Conservation (phyloP, 768 basidiomycete species). For the Russula olivacea region DNA sequence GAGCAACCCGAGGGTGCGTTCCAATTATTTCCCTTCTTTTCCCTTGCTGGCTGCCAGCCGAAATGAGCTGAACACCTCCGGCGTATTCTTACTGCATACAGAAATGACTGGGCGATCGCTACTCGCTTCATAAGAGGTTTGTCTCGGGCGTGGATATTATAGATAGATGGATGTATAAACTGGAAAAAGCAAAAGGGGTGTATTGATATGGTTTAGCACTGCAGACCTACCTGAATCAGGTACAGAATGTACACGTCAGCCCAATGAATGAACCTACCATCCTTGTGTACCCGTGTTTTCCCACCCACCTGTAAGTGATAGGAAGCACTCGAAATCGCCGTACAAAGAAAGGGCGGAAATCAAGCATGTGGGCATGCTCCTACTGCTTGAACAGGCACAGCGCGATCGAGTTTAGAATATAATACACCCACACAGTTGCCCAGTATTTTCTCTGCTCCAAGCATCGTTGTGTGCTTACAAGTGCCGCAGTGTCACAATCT, state of each 20-base stretch:
- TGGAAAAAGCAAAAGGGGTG: neutral
- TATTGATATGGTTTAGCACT: neutral
- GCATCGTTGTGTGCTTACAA: neutral
- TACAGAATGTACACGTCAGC: neutral
- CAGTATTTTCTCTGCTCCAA: neutral
- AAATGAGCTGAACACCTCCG: neutral
- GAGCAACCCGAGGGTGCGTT: slow-evolving; percentile 60
- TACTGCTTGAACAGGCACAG: neutral
- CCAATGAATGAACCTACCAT: no score
- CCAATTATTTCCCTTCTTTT: neutral
- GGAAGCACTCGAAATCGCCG: neutral
- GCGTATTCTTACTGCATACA: slow-evolving; percentile 1
- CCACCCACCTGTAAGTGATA: neutral
- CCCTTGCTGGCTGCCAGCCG: no score
- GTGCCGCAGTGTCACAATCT: neutral
- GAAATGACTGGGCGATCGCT: slow-evolving; percentile 56
- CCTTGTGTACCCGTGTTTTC: no score
- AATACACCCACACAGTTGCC: neutral
- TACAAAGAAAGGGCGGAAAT: neutral
- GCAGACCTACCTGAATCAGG: no score
- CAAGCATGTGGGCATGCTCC: neutral
- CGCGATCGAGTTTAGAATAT: neutral
- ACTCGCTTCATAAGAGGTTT: slow-evolving; percentile 29
- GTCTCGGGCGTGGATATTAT: neutral
- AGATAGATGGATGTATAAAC: neutral